A percentile compares a stretch with the other conserved stretches of the same genome.
These are phyloP conservation scores for Geum urbanum DNA, from an alignment of 306 rosid species.

Conservation along the genomic window DNA sequence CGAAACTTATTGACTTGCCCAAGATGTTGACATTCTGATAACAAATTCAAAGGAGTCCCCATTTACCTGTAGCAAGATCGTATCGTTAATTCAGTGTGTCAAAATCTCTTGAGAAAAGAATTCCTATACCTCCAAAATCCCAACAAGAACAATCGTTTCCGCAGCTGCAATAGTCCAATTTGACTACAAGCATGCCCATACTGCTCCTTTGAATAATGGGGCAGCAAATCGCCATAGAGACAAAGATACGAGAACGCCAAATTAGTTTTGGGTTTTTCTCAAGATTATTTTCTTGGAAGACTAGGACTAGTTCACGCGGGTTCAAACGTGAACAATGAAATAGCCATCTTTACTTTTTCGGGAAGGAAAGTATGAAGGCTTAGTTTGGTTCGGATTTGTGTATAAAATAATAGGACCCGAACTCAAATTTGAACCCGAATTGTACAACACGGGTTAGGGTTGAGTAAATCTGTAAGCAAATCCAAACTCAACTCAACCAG, in stretches of 20 bases:
- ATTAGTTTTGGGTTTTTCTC: not conserved
- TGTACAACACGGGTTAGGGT: too few species aligned
- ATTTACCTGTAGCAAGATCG: not conserved
- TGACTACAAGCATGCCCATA: not conserved
- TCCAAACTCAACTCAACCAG: too few species aligned
- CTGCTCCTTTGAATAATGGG: not conserved
- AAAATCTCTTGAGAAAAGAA: not conserved
- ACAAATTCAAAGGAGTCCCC: not conserved
- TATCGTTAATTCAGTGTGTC: not conserved
- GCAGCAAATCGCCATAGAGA: not conserved
- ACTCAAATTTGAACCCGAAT: too few species aligned
- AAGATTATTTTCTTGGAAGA: not conserved
- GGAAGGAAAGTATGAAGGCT: not conserved
- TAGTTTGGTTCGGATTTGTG: too few species aligned
- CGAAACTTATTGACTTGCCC: not conserved
- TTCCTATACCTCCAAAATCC: not conserved
- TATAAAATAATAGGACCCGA: too few species aligned
- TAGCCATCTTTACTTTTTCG: not conserved
- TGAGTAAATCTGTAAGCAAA: too few species aligned
- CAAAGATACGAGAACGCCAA: not conserved
- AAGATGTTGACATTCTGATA: not conserved
- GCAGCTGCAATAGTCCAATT: not conserved
- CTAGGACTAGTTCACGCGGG: not conserved
- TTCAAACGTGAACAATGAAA: conserved; percentile 4
- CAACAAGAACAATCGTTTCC: not conserved